Conservation (phyloP, 208 protist genomes). For the Trypanosomatidae sp. region DNA sequence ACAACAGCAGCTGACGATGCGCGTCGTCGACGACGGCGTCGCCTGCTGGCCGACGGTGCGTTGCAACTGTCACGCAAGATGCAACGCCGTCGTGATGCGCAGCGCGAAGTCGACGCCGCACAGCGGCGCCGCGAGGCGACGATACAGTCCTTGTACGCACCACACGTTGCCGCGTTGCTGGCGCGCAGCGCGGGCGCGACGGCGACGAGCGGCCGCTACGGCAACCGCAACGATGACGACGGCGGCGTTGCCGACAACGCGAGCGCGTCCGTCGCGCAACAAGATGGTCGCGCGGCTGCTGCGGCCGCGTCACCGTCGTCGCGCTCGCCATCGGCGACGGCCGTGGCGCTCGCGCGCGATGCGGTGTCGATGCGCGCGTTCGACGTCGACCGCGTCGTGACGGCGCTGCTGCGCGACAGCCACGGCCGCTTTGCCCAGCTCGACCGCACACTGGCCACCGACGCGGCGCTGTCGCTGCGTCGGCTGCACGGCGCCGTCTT, state of each 20-base stretch:
- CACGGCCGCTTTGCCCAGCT: conserved; percentile 57
- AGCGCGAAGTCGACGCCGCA: no score
- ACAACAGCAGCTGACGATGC: no score
- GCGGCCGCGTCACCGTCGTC: conserved; percentile 2
- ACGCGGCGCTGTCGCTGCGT: conserved; percentile 46
- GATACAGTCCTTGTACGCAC: neutral
- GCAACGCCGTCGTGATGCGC: no score
- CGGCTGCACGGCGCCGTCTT: conserved; percentile 63
- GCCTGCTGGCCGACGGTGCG: no score
- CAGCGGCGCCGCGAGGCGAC: neutral
- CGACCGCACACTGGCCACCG: conserved; percentile 58
- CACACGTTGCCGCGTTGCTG: no score
- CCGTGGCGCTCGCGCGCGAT: conserved; percentile 2
- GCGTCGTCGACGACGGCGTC: no score
- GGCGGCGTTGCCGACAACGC: no score
- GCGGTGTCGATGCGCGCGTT: conserved; percentile 13
- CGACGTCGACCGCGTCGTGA: conserved; percentile 53
- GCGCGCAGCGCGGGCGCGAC: no score
- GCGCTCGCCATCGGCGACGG: neutral
- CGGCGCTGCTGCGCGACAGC: conserved; percentile 29
- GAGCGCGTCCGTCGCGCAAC: conserved; percentile 29
- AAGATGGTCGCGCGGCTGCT: conserved; percentile 16
- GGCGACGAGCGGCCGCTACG: no score
- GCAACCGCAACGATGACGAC: no score
- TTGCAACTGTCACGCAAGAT: no score